phyloP scores from a whole-genome alignment of 2,329 filamentous ascomycete genomes.

The Fusarium foetens region DNA sequence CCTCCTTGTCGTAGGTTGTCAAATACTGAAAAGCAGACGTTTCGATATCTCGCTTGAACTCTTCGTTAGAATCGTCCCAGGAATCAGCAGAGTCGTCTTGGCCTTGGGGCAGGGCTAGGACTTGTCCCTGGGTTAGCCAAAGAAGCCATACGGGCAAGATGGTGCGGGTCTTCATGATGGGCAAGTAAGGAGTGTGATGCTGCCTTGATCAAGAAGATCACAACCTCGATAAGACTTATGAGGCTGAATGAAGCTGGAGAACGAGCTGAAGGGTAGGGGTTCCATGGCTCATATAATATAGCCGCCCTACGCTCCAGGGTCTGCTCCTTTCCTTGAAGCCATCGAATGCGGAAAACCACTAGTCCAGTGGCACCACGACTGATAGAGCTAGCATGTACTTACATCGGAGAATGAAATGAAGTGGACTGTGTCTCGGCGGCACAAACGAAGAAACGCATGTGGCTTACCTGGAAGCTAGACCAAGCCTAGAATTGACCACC shows the following conservation, averaged over 20 bases:
- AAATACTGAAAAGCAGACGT: conserved; percentile 37
- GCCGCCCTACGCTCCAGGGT: background rate
- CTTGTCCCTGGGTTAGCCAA: conserved; percentile 43
- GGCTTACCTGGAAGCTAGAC: conserved; percentile 38
- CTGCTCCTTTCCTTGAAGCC: conserved; percentile 28
- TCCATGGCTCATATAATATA: conserved; percentile 41
- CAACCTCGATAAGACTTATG: conserved; percentile 17
- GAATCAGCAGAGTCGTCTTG: conserved; percentile 10
- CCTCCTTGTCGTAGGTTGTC: conserved; percentile 40
- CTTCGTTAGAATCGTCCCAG: conserved; percentile 17
- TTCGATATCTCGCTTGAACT: conserved; percentile 36
- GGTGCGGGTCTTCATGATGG: conserved; percentile 39
- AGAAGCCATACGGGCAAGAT: conserved; percentile 43
- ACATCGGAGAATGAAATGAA: conserved; percentile 42
- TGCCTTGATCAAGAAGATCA: conserved; percentile 17
- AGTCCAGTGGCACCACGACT: conserved; percentile 35
- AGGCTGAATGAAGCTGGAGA: conserved; percentile 13
- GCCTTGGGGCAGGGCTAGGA: conserved; percentile 28
- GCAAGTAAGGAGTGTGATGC: conserved; percentile 1
- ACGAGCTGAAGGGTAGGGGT: conserved; percentile 15
- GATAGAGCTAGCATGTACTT: conserved; percentile 33
- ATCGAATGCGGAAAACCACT: conserved; percentile 37
- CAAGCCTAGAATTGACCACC: conserved; percentile 24
- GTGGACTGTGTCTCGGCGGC: conserved; percentile 33
- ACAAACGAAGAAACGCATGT: conserved; percentile 27